A percentile compares a stretch with the other conserved stretches of the same genome.
Evolutionary conservation across 441 rosid genomes (phyloP).

Genomic region (Gossypium davidsonii): DNA sequence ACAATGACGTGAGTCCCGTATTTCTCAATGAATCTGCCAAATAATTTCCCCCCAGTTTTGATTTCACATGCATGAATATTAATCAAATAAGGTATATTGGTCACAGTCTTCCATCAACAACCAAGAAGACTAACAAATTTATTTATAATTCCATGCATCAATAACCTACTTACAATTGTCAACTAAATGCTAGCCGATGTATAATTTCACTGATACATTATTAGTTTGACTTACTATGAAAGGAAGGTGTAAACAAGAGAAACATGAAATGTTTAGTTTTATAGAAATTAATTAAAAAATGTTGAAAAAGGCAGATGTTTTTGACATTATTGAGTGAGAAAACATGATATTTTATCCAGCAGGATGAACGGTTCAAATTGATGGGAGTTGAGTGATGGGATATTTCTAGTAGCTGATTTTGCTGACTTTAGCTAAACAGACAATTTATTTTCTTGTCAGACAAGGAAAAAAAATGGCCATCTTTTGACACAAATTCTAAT

Average conservation of each 20-base stretch:
- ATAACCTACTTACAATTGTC: background rate
- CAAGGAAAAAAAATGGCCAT: background rate
- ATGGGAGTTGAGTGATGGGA: background rate
- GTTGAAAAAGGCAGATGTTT: background rate
- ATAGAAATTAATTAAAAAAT: background rate
- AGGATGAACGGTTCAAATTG: background rate
- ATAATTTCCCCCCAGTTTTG: background rate
- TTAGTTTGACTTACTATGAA: background rate
- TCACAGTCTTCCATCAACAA: background rate
- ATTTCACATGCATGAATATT: background rate
- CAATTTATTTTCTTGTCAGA: background rate
- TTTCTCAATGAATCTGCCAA: slow-evolving; percentile 67
- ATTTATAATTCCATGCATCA: background rate
- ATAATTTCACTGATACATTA: background rate
- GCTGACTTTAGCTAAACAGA: background rate
- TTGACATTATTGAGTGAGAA: background rate
- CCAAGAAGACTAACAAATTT: background rate
- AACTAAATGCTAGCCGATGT: background rate
- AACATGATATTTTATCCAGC: no score
- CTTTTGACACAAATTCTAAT: background rate
- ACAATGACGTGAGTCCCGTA: slow-evolving; percentile 81
- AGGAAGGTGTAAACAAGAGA: background rate
- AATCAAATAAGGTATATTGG: background rate
- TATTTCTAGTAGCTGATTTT: background rate
- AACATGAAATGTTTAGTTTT: background rate